Base-by-base conservation (phyloP, 2,329 filamentous ascomycete genomes). In the Ceratocystis albifundus region DNA sequence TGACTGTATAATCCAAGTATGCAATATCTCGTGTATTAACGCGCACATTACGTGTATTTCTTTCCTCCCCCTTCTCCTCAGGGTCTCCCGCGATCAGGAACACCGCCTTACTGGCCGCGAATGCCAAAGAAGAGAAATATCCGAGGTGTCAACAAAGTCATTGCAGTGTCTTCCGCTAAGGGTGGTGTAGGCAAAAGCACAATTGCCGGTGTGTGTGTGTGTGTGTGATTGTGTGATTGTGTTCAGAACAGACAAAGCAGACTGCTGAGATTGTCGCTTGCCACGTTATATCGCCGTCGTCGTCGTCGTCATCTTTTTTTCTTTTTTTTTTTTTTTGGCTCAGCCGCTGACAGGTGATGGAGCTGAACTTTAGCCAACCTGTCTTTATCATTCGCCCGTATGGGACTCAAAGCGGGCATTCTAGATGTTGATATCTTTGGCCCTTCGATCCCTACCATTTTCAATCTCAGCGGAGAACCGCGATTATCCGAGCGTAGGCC, bases 151-250 rank as follows among this genome's bases (percentile, higher is more conserved):
- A 83, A 85, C 70, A 96, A 96, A 74, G 86, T 96, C n/a, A 84
- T 99, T 68, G 91, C 92, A n/a, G 90, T 99, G 15, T 96, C 91
- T 3, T 97, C 92, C 1, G 94, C 94, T 15, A 99, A 99, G 74
- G 94, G 94, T 1, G 94, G 94, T n/a, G 94, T 99, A 0, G 94
- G 94, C 0, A 99, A 99, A 74, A 96, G 90, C 71, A 99, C 94
- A 6, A 86, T 97, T 57, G 87, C 93, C 68, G 88, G 89, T 89
- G 72, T 64, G 76, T 75, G 45, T 10, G 3, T 41, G 36, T 41
- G 36, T 41, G n/a, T n/a, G n/a, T n/a, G n/a, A n/a, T n/a, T n/a
- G n/a, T n/a, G n/a, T n/a, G n/a, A n/a, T n/a, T 41, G 36, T 41
- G 36, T 41, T 41, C 36, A 12, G 36, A 41, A 41, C 15, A 41